Conservation (phyloP, 345 rosid species). For the Lumnitzera littorea region DNA sequence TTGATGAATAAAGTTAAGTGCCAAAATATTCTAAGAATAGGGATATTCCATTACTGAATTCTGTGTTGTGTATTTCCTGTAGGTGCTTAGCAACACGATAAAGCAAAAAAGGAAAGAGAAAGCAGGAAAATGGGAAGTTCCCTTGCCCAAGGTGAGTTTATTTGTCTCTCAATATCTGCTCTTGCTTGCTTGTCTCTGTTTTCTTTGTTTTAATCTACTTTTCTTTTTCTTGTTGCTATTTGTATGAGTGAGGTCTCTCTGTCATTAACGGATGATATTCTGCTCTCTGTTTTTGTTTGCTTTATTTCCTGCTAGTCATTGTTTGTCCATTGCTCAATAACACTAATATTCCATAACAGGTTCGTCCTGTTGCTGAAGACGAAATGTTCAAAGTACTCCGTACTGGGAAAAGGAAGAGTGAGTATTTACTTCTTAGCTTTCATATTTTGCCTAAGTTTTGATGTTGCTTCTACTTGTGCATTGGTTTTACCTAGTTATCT, state of each 20-base stretch:
- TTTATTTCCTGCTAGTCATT: not conserved
- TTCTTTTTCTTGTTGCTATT: not conserved
- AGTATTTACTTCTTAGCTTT: constrained; percentile 14
- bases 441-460: not conserved
- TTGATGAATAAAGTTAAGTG: too few relatives aligned
- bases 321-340: not conserved
- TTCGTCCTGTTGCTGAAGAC: constrained; percentile 97
- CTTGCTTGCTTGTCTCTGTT: not conserved
- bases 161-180: not conserved
- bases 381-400: constrained; percentile 94
- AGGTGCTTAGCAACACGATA: constrained; percentile 90
- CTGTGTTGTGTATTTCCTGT: not conserved
- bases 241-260: not conserved
- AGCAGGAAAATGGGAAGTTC: constrained; percentile 99
- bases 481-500: not conserved
- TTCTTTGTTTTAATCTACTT: not conserved
- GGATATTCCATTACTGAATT: not conserved
- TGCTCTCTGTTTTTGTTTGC: not conserved
- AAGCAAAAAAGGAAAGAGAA: constrained; percentile 95
- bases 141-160: constrained; percentile 65
- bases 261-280: not conserved
- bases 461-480: not conserved
- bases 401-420: constrained; percentile 84
- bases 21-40: too few relatives aligned
- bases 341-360: constrained; percentile 35